These are phyloP conservation scores for Zymoseptoria crescenta DNA, from an alignment of 2,329 filamentous ascomycete genomes.

Conservation along the genomic window DNA sequence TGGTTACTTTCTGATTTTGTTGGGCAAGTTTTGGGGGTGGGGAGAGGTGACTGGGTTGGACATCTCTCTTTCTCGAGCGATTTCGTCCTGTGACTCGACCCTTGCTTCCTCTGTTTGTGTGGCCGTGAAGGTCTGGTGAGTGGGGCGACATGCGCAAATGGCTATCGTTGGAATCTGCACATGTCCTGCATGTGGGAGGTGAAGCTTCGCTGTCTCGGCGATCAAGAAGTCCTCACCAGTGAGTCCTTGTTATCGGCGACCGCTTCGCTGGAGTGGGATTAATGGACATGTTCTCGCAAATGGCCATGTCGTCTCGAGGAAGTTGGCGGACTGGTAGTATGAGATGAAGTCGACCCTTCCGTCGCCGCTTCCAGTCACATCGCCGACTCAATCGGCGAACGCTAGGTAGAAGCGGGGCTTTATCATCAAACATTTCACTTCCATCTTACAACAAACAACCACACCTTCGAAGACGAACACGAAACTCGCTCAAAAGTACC, in stretches of 20 bases:
- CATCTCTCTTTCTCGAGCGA: not conserved
- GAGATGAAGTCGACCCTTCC: too few relatives aligned
- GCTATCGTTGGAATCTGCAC: not conserved
- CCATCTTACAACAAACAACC: not conserved
- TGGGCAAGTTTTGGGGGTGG: not conserved
- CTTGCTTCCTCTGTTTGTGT: not conserved
- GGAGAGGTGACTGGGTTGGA: not conserved
- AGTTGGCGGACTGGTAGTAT: too few relatives aligned
- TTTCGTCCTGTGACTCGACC: not conserved
- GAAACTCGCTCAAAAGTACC: not conserved
- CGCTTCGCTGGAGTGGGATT: not conserved
- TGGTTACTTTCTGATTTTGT: not conserved
- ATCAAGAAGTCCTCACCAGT: not conserved
- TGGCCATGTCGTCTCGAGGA: not conserved
- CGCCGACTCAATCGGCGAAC: not conserved
- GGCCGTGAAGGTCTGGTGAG: not conserved
- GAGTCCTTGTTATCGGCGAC: not conserved
- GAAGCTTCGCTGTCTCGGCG: not conserved
- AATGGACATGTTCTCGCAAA: not conserved
- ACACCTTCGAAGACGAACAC: not conserved
- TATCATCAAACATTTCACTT: not conserved
- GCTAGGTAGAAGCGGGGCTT: not conserved
- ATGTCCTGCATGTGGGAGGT: not conserved
- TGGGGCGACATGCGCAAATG: not conserved
- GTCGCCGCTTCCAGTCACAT: not conserved